Evolutionary conservation across 768 basidiomycete genomes (phyloP), one percentile per base, ranked within the genome.

Genomic region (Cantharellus anzutake): DNA sequence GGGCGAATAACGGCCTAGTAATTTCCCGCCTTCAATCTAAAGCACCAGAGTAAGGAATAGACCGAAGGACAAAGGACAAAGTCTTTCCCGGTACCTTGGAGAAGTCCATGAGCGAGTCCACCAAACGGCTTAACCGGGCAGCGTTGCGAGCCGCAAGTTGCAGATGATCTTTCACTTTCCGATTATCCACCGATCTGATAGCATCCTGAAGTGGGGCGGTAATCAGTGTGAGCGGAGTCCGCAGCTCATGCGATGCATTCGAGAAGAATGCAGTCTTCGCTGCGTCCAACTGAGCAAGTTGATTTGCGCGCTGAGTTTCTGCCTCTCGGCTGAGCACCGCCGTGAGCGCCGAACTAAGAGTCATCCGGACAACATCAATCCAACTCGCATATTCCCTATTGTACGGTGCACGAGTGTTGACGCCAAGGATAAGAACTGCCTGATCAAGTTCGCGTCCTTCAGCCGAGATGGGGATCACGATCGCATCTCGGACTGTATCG

Each of bases 51-150:
- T 29, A 29, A 48, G 61, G 5, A 34, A 42, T 5, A 29, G 5
- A 2, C 3, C 29, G 4, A 20, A 44, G 34, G 14, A 34, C 4
- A n/a, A 2, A 16, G 35, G 11, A 34, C 2, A 50, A 5, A 1
- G 59, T 29, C n/a, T 14, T 29, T 29, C 3, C 2, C 11, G 2
- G 2, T 62, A 73, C 61, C 11, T 69, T 67, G 34, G 66, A 70
- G 61, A 73, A 72, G 62, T 74, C 72, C 71, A 73, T 70, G 14
- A 74, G 60, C 7, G 70, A 67, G 41, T 70, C 68, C 39, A 74
- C 70, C 4, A 74, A 64, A 7, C 73, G 66, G 3, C 65, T 60
- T 2, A 74, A 61, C 34, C 72, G 63, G 20, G 66, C 65, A 20
- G 70, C 67, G 62, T 72, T 74, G 7, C 71, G 64, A 4, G 60